Conservation (phyloP, 2,329 filamentous ascomycete genomes). For the Phoma herbarum region DNA sequence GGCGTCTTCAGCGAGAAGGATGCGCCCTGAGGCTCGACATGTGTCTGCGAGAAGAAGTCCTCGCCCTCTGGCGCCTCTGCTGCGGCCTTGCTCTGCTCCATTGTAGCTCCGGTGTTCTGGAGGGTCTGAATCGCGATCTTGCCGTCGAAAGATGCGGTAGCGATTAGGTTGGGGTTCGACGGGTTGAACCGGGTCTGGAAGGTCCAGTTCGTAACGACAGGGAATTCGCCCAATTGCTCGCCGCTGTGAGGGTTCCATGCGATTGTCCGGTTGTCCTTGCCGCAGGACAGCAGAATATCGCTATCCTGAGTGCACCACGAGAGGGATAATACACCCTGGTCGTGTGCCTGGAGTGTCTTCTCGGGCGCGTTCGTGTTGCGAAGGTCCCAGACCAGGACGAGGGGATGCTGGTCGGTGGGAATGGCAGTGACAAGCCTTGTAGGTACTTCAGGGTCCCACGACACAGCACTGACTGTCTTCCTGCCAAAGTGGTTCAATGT, state of each 20-base stretch:
- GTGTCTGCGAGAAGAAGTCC: constrained; percentile 95
- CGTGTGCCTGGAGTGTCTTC: constrained; percentile 86
- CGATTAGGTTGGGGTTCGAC: constrained; percentile 88
- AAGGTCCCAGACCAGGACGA: constrained; percentile 93
- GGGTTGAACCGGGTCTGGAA: constrained; percentile 96
- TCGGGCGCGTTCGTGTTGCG: constrained; percentile 96
- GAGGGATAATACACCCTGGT: constrained; percentile 89
- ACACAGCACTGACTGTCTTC: constrained; percentile 93
- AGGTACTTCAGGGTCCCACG: constrained; percentile 93
- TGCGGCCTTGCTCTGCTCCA: constrained; percentile 65
- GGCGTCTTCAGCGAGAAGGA: constrained; percentile 87
- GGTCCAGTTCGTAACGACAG: constrained; percentile 98
- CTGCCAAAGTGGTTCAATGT: constrained; percentile 89
- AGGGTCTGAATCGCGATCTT: constrained; percentile 94
- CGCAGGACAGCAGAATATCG: constrained; percentile 87
- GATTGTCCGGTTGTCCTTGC: constrained; percentile 95
- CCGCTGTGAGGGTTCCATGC: constrained; percentile 97
- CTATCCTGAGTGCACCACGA: constrained; percentile 96
- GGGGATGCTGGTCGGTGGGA: constrained; percentile 84
- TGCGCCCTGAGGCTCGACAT: constrained; percentile 87
- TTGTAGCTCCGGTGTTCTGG: constrained; percentile 87
- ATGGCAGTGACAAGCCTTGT: constrained; percentile 95
- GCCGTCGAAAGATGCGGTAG: constrained; percentile 96
- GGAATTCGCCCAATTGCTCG: constrained; percentile 87
- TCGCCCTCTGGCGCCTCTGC: constrained; percentile 81